Base-by-base conservation (phyloP, 495 filamentous ascomycete genomes). In the Choiromyces venosus region DNA sequence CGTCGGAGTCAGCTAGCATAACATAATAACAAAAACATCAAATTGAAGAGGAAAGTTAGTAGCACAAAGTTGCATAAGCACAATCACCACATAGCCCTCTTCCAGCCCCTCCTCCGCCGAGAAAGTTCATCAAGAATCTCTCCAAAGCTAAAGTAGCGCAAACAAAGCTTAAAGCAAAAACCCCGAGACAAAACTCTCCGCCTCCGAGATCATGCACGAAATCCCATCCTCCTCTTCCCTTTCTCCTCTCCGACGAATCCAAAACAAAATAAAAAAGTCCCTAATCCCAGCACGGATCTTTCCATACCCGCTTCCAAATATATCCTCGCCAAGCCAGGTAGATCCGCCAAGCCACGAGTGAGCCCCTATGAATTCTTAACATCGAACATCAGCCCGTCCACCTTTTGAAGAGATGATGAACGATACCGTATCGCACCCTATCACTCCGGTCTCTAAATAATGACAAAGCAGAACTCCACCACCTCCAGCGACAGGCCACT, bases 321-420 rank as follows among this genome's bases (percentile, higher is more conserved):
- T n/a, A n/a, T n/a, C n/a, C n/a, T n/a, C n/a, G n/a, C n/a, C n/a
- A n/a, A n/a, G n/a, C n/a, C n/a, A n/a, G n/a, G n/a, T n/a, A n/a
- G n/a, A n/a, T n/a, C n/a, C n/a, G 52, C 52, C 52, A 56, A 56
- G 52, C 52, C n/a, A 10, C 52, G 52, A 56, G n/a, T 56, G 52
- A 56, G 9, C n/a, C 52, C 5, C 52, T 10, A 56, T 56, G 52
- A 56, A 56, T 5, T 14, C n/a, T 0, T 25, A 29, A 14, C 9
- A 1, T 29, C 52, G 4, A 56, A 29, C 52, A 56, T 8, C 42
- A 44, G 42, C 21, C 4, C 0, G 0, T 56, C n/a, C 46, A 52
- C 25, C 46, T 25, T 12, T n/a, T 18, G 9, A 42, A 42, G 18
- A 16, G 14, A 44, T 44, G 42, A 44, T 29, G 9, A 4, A 14